These are phyloP conservation scores for Ballota nigra DNA, from an alignment of 257 asterid species.

Conservation along the genomic window DNA sequence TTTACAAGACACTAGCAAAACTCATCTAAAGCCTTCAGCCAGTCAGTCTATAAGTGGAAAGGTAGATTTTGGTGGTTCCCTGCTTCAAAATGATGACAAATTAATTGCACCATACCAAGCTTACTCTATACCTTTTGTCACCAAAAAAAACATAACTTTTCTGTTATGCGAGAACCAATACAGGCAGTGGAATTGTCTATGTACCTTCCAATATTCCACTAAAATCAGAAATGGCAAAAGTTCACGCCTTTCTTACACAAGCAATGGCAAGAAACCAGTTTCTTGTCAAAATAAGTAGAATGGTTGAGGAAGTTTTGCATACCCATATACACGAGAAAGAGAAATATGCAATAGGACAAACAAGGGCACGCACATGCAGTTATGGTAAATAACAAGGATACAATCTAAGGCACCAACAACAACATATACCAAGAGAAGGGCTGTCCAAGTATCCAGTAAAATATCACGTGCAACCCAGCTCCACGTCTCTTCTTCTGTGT, in stretches of 20 bases:
- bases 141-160: background rate
- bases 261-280: background rate
- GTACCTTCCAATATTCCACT: conserved; percentile 14
- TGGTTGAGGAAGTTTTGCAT: conserved; percentile 1
- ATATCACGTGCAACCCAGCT: conserved; percentile 99
- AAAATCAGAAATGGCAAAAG: background rate
- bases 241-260: background rate
- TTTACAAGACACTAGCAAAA: conserved; percentile 1
- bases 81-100: background rate
- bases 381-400: background rate
- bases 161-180: background rate
- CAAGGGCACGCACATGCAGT: conserved; percentile 1
- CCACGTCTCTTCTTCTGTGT: conserved; percentile 87
- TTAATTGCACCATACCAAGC: background rate
- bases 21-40: conserved; percentile 4
- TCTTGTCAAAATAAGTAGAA: background rate
- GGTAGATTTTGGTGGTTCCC: conserved; percentile 1
- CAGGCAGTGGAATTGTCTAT: background rate
- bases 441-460: conserved; percentile 88
- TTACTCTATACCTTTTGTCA: conserved; percentile 14
- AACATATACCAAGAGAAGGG: conserved; percentile 66
- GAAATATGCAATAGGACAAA: background rate
- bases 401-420: conserved; percentile 17
- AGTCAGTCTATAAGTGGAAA: background rate
- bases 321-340: conserved; percentile 17